A percentile compares a stretch with the other conserved stretches of the same genome.
phyloP scores from a whole-genome alignment of 148 eudicot genomes.

The Chenopodium album region DNA sequence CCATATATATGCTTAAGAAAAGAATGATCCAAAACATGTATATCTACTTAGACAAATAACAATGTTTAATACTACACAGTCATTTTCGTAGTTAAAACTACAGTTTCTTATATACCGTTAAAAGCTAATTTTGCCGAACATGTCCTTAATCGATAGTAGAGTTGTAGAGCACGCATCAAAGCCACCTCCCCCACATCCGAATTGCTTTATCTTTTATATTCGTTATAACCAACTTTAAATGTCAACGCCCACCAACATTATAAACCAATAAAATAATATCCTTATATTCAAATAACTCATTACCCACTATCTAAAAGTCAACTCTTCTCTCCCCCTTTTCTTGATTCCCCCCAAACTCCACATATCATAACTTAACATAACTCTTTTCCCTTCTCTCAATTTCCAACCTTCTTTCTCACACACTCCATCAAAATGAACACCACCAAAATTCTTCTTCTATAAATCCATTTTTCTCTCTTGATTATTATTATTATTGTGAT shows the following conservation, averaged over 20 bases:
- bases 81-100: no score
- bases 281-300: conserved; percentile 1
- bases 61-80: no score
- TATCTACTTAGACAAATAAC: no score
- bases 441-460: not conserved
- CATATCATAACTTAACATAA: not conserved
- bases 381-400: not conserved
- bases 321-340: conserved; percentile 18
- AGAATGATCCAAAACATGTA: no score
- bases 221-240: conserved; percentile 22
- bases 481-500: no score
- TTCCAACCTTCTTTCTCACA: not conserved
- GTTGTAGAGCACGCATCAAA: not conserved
- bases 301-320: conserved; percentile 24
- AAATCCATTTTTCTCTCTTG: not conserved
- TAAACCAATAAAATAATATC: not conserved
- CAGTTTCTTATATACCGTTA: no score
- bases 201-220: not conserved
- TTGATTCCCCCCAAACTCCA: conserved; percentile 2
- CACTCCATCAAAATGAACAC: conserved; percentile 13
- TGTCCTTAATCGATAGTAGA: not conserved
- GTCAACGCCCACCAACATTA: conserved; percentile 37
- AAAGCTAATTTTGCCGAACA: no score
- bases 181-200: conserved; percentile 17
- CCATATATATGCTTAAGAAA: no score